A percentile compares a stretch with the other conserved stretches of the same genome.
Evolutionary conservation across 768 basidiomycete genomes (phyloP).

Genomic region (Fomitopsis serialis): DNA sequence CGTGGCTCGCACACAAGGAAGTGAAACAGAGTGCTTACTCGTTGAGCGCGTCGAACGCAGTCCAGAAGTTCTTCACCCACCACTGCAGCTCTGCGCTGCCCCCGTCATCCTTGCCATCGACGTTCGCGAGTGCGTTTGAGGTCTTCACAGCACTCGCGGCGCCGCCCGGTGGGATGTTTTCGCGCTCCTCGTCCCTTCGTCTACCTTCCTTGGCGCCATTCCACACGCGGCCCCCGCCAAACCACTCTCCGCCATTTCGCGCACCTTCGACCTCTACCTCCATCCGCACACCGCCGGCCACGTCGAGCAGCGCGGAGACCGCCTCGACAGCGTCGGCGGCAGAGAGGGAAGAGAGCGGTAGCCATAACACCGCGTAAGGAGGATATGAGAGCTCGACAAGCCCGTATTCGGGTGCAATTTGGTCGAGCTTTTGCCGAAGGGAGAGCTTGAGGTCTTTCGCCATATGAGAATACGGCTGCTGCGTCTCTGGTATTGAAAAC

Average conservation of each 20-base stretch:
- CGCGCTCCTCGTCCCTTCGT: slow-evolving; percentile 35
- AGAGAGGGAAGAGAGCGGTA: slow-evolving; percentile 85
- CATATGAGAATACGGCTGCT: slow-evolving; percentile 94
- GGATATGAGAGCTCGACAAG: slow-evolving; percentile 91
- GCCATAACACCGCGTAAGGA: slow-evolving; percentile 88
- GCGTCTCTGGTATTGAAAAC: slow-evolving; percentile 94
- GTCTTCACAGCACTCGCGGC: slow-evolving; percentile 20
- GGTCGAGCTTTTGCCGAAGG: slow-evolving; percentile 76
- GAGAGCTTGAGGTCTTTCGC: slow-evolving; percentile 87
- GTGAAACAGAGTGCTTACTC: slow-evolving; percentile 59
- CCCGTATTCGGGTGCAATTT: slow-evolving; percentile 92
- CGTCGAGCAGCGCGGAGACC: slow-evolving; percentile 80
- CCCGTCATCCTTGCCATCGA: slow-evolving; percentile 18
- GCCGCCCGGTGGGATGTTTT: slow-evolving; percentile 31
- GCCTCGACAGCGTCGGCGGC: slow-evolving; percentile 94
- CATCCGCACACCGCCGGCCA: slow-evolving; percentile 84
- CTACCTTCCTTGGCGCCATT: slow-evolving; percentile 38
- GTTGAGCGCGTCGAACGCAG: slow-evolving; percentile 83
- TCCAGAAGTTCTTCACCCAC: slow-evolving; percentile 95
- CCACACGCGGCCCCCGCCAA: slow-evolving; percentile 81
- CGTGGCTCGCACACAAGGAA: not conserved
- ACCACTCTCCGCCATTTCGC: slow-evolving; percentile 93
- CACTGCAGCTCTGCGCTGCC: slow-evolving; percentile 53
- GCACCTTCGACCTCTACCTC: slow-evolving; percentile 88
- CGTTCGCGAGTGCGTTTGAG: slow-evolving; percentile 10